Percentiles rank a stretch among this genome's conserved stretches.
Evolutionary conservation across 1,139 yeast genomes (phyloP).

Genomic region (Candida sanyaensis): DNA sequence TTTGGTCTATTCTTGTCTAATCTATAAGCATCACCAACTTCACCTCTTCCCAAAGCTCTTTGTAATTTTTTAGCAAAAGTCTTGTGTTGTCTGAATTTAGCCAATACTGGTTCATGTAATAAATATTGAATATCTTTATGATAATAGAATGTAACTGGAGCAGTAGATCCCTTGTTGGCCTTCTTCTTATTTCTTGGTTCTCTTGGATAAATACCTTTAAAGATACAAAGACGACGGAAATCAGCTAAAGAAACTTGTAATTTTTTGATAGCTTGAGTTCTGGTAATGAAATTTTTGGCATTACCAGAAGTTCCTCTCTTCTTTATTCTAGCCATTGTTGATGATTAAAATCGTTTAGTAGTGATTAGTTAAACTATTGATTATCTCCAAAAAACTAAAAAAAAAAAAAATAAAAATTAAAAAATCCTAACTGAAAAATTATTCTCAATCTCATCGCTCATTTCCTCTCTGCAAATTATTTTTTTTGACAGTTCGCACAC

Average conservation of each 20-base stretch:
- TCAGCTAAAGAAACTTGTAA: slow-evolving; percentile 96
- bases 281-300: slow-evolving; percentile 88
- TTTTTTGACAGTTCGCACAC: too few relatives aligned
- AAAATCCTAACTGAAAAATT: too few relatives aligned
- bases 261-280: slow-evolving; percentile 93
- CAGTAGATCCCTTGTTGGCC: slow-evolving; percentile 96
- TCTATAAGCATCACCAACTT: slow-evolving; percentile 83
- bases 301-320: slow-evolving; percentile 87
- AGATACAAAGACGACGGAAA: slow-evolving; percentile 94
- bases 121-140: slow-evolving; percentile 92
- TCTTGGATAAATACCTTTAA: slow-evolving; percentile 95
- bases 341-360: background rate
- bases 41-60: slow-evolving; percentile 90
- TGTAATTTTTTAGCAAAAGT: slow-evolving; percentile 89
- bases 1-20: slow-evolving; percentile 76
- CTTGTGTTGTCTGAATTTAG: slow-evolving; percentile 93
- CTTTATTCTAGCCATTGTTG: slow-evolving; percentile 44
- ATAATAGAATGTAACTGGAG: slow-evolving; percentile 93
- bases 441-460: too few relatives aligned
- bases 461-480: too few relatives aligned
- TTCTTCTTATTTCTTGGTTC: slow-evolving; percentile 96
- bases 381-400: too few relatives aligned
- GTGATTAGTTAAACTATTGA: too few relatives aligned
- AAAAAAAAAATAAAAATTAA: background rate
- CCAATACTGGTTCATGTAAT: slow-evolving; percentile 91